Evolutionary conservation across 2,329 filamentous ascomycete species (phyloP), one percentile per base, ranked within the genome.

Genomic region (Aspergillus pseudoglaucus): DNA sequence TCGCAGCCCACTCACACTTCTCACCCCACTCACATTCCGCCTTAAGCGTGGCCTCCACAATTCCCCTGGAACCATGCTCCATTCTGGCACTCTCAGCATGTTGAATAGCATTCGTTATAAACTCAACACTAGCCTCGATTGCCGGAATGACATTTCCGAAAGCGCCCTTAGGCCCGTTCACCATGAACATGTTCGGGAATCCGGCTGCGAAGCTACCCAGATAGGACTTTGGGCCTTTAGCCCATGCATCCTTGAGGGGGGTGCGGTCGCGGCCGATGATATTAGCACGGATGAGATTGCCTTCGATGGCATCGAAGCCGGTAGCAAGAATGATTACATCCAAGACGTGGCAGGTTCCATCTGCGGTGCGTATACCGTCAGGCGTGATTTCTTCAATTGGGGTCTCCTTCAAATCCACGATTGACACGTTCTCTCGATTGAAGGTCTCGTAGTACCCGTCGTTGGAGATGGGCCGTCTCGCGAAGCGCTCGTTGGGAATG

Each of bases 361-460:
- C 41, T 6, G 10, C 20, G 3, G 52, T 54, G 8, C 18, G 22
- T 14, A 54, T 48, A 2, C 52, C 50, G 10, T 35, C 45, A 30
- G 45, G 42, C 4, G 52, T 52, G 6, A 54, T 47, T 15, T 15
- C 35, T 12, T 15, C 9, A 6, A 57, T 50, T 0, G 55, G 57
- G 1, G 53, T 58, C 32, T 57, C 45, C 17, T 51, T 47, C 6
- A 55, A 25, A 46, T 68, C 61, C 8, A 67, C 62, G 4, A 69
- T 52, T 4, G 62, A 44, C 5, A 70, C 64, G 39, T 68, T 65
- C 0, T 59, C 53, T 44, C 59, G 48, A 42, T 69, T 67, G 54
- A 60, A 68, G 7, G 60, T 55, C 38, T 68, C 65, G 44, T 61
- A 66, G 47, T 64, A 70, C 0, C 61, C 60, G 27, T 47, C 54